These are phyloP conservation scores for Persicaria maculosa DNA, from an alignment of 148 eudicot genomes.

Conservation along the genomic window DNA sequence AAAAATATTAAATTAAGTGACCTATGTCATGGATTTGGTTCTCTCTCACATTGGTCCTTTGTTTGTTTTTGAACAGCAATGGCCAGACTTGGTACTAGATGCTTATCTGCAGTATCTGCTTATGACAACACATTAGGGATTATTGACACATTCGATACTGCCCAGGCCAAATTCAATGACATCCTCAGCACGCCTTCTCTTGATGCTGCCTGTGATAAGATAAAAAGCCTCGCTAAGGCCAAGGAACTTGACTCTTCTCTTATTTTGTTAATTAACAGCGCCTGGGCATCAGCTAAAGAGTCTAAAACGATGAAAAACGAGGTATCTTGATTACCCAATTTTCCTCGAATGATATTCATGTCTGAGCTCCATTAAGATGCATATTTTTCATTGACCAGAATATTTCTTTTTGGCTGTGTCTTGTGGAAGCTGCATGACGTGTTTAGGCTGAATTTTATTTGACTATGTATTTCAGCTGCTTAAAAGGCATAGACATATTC, in stretches of 20 bases:
- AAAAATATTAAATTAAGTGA: background rate
- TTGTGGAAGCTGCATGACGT: background rate
- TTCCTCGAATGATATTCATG: background rate
- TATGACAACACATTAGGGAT: conserved; percentile 80
- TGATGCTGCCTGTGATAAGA: conserved; percentile 87
- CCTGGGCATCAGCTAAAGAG: conserved; percentile 94
- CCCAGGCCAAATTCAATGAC: conserved; percentile 83
- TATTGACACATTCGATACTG: conserved; percentile 72
- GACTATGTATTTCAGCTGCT: background rate
- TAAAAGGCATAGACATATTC: background rate
- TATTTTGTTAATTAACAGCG: conserved; percentile 74
- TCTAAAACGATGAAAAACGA: conserved; percentile 86
- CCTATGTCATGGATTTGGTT: background rate
- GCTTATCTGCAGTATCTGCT: conserved; percentile 91
- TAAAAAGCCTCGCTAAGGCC: conserved; percentile 82
- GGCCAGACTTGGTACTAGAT: conserved; percentile 88
- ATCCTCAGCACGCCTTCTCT: conserved; percentile 79
- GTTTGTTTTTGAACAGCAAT: conserved; percentile 41
- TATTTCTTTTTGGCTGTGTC: background rate
- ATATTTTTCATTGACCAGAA: background rate
- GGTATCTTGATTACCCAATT: conserved; percentile 27
- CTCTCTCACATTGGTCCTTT: background rate
- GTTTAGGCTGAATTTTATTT: background rate
- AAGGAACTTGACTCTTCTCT: conserved; percentile 94
- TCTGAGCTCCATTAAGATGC: background rate